Percentiles rank a stretch among this genome's conserved stretches.
These are phyloP conservation scores for Fusarium camptoceras DNA, from an alignment of 2,329 filamentous ascomycete species.

Conservation along the genomic window DNA sequence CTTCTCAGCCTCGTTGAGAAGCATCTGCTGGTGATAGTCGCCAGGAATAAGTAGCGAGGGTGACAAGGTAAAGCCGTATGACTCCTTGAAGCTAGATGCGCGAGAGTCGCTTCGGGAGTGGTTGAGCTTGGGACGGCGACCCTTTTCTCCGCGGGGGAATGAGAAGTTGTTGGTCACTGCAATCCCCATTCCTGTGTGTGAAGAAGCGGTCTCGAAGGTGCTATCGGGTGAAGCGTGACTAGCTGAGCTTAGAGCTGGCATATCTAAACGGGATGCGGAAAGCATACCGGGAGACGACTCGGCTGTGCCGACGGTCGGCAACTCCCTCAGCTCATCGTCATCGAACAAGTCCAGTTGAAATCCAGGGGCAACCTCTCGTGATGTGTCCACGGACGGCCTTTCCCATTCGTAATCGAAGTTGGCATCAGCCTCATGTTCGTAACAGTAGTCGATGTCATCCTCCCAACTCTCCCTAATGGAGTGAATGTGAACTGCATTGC, in stretches of 20 bases:
- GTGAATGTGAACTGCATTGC: constrained; percentile 45
- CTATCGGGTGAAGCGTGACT: constrained; percentile 59
- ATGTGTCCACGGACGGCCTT: constrained; percentile 63
- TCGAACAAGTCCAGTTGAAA: constrained; percentile 42
- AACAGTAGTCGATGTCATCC: constrained; percentile 77
- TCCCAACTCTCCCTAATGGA: constrained; percentile 69
- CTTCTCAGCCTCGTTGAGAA: constrained; percentile 49
- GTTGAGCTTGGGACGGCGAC: constrained; percentile 43
- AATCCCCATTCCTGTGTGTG: constrained; percentile 51
- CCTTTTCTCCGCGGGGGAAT: constrained; percentile 58
- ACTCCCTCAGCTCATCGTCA: constrained; percentile 43
- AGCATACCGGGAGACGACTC: constrained; percentile 47
- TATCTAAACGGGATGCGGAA: constrained; percentile 51
- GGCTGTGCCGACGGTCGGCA: constrained; percentile 29
- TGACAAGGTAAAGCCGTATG: constrained; percentile 69
- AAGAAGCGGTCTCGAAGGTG: constrained; percentile 59
- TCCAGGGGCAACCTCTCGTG: constrained; percentile 41
- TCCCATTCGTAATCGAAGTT: constrained; percentile 76
- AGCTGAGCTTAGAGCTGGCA: constrained; percentile 62
- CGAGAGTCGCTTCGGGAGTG: constrained; percentile 59
- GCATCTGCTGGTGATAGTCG: constrained; percentile 68
- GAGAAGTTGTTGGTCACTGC: constrained; percentile 64
- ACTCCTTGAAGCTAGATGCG: constrained; percentile 68
- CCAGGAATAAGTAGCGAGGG: constrained; percentile 71
- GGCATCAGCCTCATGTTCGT: constrained; percentile 75